Percentiles rank a stretch among this genome's conserved stretches.
Evolutionary conservation across 352 stramenopile genomes (phyloP).

Genomic region (Globisporangium sylvaticum): DNA sequence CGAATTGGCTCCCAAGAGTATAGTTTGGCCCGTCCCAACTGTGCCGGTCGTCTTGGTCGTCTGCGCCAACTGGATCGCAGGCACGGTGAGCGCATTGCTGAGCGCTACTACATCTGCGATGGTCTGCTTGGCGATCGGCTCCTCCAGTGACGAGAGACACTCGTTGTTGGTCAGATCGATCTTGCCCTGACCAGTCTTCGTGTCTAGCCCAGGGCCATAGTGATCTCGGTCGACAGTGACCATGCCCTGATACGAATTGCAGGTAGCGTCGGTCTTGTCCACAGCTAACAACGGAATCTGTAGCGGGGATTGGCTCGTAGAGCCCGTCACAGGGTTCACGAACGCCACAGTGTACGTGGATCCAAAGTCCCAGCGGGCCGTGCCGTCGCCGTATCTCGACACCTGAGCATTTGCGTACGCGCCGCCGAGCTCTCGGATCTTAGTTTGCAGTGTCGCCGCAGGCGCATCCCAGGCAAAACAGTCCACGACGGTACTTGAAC

Average conservation of each 20-base stretch:
- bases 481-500: constrained; percentile 16
- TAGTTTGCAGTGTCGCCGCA: constrained; percentile 17
- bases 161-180: constrained; percentile 52
- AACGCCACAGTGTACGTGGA: constrained; percentile 64
- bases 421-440: constrained; percentile 23
- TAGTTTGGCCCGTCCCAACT: constrained; percentile 8
- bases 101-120: constrained; percentile 28
- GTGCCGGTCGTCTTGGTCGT: constrained; percentile 21
- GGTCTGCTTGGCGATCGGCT: constrained; percentile 45
- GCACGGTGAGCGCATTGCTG: constrained; percentile 22
- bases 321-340: constrained; percentile 32
- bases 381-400: constrained; percentile 41
- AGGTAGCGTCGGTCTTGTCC: constrained; percentile 23
- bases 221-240: constrained; percentile 26
- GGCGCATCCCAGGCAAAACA: constrained; percentile 40
- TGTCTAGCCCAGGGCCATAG: constrained; percentile 58
- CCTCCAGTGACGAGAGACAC: constrained; percentile 36
- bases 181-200: constrained; percentile 43
- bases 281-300: constrained; percentile 1
- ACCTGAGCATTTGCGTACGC: constrained; percentile 32
- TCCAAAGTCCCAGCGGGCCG: constrained; percentile 62
- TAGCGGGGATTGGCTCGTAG: constrained; percentile 35
- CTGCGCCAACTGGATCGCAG: constrained; percentile 46
- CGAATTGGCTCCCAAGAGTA: constrained; percentile 27
- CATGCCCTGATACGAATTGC: constrained; percentile 25